phyloP scores from a whole-genome alignment of 2,329 filamentous ascomycete species.

The Coniella vitis region DNA sequence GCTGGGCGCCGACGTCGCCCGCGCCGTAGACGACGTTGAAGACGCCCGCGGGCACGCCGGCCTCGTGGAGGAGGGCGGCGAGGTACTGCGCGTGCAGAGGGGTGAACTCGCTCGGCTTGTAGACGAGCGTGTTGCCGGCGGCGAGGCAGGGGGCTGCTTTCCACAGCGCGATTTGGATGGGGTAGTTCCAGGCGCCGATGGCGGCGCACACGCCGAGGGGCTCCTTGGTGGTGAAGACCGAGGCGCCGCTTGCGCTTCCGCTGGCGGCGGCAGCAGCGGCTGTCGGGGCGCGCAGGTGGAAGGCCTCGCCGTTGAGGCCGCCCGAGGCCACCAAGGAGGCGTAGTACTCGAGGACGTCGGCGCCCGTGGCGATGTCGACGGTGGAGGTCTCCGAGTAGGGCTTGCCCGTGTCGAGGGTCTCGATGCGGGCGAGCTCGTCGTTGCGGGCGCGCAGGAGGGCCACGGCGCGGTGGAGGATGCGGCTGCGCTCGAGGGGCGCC shows the following conservation, averaged over 20 bases:
- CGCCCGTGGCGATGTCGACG: conserved; percentile 76
- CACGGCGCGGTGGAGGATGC: conserved; percentile 72
- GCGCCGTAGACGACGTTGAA: conserved; percentile 84
- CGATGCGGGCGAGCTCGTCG: conserved; percentile 69
- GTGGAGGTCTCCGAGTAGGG: conserved; percentile 77
- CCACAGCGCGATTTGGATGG: conserved; percentile 85
- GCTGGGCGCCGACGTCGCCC: conserved; percentile 67
- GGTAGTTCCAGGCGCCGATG: conserved; percentile 90
- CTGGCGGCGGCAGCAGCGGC: too few species aligned
- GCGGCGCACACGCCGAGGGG: conserved; percentile 77
- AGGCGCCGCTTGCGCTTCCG: too few species aligned
- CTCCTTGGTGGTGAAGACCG: conserved; percentile 77
- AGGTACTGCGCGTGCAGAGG: conserved; percentile 73
- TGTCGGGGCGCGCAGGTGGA: conserved; percentile 61
- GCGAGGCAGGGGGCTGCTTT: conserved; percentile 81
- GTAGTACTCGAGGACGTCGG: conserved; percentile 82
- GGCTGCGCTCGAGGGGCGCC: conserved; percentile 65
- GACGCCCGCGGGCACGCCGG: conserved; percentile 72
- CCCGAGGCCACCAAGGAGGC: conserved; percentile 72
- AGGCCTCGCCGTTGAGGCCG: conserved; percentile 74
- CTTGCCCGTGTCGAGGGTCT: conserved; percentile 84
- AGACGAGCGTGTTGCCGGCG: conserved; percentile 84
- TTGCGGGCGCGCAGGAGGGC: conserved; percentile 67
- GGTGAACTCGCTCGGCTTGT: conserved; percentile 84
- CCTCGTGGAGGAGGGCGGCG: conserved; percentile 69